Percentiles rank a stretch among this genome's conserved stretches.
These are phyloP conservation scores for Candolleomyces efflorescens DNA, from an alignment of 768 basidiomycete species.

Conservation along the genomic window DNA sequence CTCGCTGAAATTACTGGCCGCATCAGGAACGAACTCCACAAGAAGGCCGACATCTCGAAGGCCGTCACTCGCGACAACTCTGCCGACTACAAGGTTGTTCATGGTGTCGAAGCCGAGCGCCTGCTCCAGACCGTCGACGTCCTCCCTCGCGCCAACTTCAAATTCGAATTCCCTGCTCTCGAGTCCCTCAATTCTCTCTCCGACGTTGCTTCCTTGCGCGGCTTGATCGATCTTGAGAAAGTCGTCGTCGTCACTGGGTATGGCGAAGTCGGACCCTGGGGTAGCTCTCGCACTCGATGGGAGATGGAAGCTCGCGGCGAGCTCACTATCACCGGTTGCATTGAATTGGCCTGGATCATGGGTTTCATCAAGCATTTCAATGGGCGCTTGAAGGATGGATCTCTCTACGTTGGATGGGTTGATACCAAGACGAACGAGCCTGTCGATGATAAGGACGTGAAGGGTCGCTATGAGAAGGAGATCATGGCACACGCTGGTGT, in stretches of 20 bases:
- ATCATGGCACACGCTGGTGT: slow-evolving; percentile 90
- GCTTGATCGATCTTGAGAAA: slow-evolving; percentile 92
- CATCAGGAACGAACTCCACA: slow-evolving; percentile 76
- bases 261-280: slow-evolving; percentile 98
- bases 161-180: slow-evolving; percentile 89
- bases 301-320: slow-evolving; percentile 99
- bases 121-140: slow-evolving; percentile 90
- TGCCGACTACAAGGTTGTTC: slow-evolving; percentile 89
- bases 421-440: slow-evolving; percentile 91
- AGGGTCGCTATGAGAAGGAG: slow-evolving; percentile 91
- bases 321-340: slow-evolving; percentile 95
- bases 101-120: slow-evolving; percentile 89
- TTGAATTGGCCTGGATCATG: slow-evolving; percentile 99
- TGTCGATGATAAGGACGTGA: slow-evolving; percentile 97
- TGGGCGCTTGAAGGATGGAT: slow-evolving; percentile 89
- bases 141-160: slow-evolving; percentile 97
- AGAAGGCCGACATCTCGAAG: slow-evolving; percentile 89
- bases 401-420: slow-evolving; percentile 97
- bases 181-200: slow-evolving; percentile 65
- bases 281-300: slow-evolving; percentile 96
- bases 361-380: slow-evolving; percentile 99
- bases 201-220: slow-evolving; percentile 76
- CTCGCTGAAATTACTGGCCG: slow-evolving; percentile 87
- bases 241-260: slow-evolving; percentile 95
- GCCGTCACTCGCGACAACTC: slow-evolving; percentile 93